A percentile compares a stretch with the other conserved stretches of the same genome.
phyloP scores from a whole-genome alignment of 768 basidiomycete genomes.

The Xanthoconium stramineum region DNA sequence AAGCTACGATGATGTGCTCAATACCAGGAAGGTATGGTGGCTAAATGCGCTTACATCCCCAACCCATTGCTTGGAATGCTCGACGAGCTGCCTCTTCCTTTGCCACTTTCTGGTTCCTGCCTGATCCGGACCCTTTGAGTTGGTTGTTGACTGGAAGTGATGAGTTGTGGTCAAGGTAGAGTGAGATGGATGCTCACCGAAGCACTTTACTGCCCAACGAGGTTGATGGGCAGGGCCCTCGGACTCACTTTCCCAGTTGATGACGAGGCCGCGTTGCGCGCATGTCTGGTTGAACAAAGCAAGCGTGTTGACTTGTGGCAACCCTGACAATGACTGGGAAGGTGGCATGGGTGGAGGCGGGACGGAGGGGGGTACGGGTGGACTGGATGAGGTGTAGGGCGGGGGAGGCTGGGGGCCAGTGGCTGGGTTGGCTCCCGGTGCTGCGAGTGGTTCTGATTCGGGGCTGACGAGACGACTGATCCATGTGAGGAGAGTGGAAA shows the following conservation, averaged over 20 bases:
- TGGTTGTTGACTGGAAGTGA: conserved; percentile 44
- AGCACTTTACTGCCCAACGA: conserved; percentile 54
- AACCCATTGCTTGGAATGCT: conserved; percentile 52
- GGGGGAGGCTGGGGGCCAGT: conserved; percentile 20
- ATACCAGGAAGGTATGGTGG: not conserved
- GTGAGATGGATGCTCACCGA: conserved; percentile 38
- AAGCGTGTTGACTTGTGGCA: conserved; percentile 36
- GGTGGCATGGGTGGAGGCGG: conserved; percentile 25
- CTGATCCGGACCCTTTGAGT: conserved; percentile 48
- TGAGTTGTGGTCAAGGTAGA: not conserved
- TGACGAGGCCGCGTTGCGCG: conserved; percentile 39
- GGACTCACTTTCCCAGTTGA: conserved; percentile 48
- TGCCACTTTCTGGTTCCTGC: conserved; percentile 61
- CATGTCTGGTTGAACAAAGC: conserved; percentile 55
- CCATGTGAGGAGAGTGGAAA: conserved; percentile 50
- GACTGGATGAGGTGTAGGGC: conserved; percentile 21
- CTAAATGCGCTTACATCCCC: conserved; percentile 37
- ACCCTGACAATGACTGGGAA: conserved; percentile 13
- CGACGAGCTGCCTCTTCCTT: conserved; percentile 66
- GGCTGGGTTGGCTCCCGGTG: conserved; percentile 17
- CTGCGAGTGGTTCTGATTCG: conserved; percentile 24
- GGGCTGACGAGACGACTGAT: conserved; percentile 57
- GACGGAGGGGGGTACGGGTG: conserved; percentile 11
- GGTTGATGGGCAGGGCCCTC: conserved; percentile 54
- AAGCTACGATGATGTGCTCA: conserved; percentile 10